Base-by-base conservation (phyloP, 2,329 filamentous ascomycete genomes). In the Colletotrichum incanum region DNA sequence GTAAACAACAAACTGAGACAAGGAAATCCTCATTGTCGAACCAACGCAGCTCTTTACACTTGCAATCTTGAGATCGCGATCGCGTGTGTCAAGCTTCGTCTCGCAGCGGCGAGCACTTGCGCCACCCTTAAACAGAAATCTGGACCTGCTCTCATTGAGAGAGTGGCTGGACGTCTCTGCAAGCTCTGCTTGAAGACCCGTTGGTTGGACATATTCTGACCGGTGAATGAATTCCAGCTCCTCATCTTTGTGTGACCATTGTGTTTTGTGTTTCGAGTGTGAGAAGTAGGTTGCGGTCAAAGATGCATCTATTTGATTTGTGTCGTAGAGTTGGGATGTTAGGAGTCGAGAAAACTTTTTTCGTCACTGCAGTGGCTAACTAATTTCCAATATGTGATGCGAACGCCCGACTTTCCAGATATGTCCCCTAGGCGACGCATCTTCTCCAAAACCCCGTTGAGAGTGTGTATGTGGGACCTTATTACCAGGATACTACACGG, bases 281-380 rank as follows among this genome's bases (percentile, higher is more conserved):
- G n/a, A 26, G 47, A 16, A 16, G 12, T 6, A 2, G 7, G 14
- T 14, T 26, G 12, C 3, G 14, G 7, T 8, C 12, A 18, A 28
- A 28, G n/a, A 28, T 26, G 14, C 4, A 23, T 50, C 23, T 6
- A 4, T 8, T 28, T 8, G 12, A 3, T 50, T 28, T 20, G 16
- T 31, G 49, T 31, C 3, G 23, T 50, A 4, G 14, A 31, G 26
- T 1, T 14, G 26, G 49, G 7, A 28, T 18, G 1, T 4, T 3
- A 5, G 7, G 26, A 26, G 3, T 7, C 11, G 9, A 18, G 16
- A 20, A 7, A 0, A 20, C 0, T 31, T 3, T 0, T 20, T 2
- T 18, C 45, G 8, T 9, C 3, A 11, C 2, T 52, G 18, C 8
- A 16, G 16, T 26, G 20, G 26, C 5, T 23, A 28, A 3, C 18